These are phyloP conservation scores for Madurella fahalii DNA, from an alignment of 2,329 filamentous ascomycete genomes.

Conservation along the genomic window DNA sequence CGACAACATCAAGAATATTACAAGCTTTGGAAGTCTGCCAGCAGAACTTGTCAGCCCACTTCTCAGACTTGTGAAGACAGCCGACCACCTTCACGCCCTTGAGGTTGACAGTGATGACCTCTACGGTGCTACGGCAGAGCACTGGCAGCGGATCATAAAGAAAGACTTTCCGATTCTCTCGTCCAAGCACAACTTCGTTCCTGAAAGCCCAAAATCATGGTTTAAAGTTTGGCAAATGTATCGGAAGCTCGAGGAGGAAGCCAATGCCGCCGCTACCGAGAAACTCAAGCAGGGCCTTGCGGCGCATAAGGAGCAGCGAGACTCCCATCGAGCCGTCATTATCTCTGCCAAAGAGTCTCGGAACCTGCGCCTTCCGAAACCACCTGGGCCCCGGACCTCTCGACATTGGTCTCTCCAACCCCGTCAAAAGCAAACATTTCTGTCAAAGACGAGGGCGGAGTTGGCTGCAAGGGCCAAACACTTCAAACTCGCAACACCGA, in stretches of 20 bases:
- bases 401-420: slow-evolving; percentile 38
- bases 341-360: slow-evolving; percentile 41
- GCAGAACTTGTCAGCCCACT: slow-evolving; percentile 64
- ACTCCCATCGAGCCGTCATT: slow-evolving; percentile 54
- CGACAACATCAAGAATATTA: slow-evolving; percentile 54
- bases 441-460: slow-evolving; percentile 54
- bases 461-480: slow-evolving; percentile 50
- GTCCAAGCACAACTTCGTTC: slow-evolving; percentile 59
- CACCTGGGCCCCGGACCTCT: slow-evolving; percentile 27
- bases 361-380: slow-evolving; percentile 38
- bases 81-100: slow-evolving; percentile 68
- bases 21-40: slow-evolving; percentile 67
- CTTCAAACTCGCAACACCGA: slow-evolving; percentile 42
- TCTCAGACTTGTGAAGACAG: slow-evolving; percentile 66
- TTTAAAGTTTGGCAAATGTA: slow-evolving; percentile 72
- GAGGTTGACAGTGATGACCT: slow-evolving; percentile 77
- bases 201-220: slow-evolving; percentile 67
- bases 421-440: slow-evolving; percentile 50
- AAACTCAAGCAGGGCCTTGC: slow-evolving; percentile 54
- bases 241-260: slow-evolving; percentile 52
- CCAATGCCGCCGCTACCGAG: slow-evolving; percentile 54
- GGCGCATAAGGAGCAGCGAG: slow-evolving; percentile 54
- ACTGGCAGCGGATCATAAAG: slow-evolving; percentile 77
- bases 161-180: slow-evolving; percentile 66
- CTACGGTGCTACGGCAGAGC: slow-evolving; percentile 60